phyloP scores from a whole-genome alignment of 1,139 yeast genomes.

The Geotrichum reessii region DNA sequence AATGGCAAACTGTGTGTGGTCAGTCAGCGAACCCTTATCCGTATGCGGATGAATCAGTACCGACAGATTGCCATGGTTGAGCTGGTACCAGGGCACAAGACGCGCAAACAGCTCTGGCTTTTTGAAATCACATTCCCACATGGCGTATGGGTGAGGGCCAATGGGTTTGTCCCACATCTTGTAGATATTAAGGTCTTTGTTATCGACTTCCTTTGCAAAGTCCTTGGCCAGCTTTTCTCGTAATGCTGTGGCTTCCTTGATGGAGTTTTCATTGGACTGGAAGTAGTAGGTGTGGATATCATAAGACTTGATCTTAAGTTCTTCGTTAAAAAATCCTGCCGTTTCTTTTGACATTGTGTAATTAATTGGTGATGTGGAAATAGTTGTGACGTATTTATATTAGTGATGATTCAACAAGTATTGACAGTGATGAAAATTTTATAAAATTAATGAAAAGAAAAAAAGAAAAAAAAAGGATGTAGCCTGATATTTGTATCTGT shows the following conservation, averaged over 20 bases:
- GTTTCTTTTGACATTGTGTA: conserved; percentile 11
- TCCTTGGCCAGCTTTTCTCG: conserved; percentile 42
- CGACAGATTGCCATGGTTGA: conserved; percentile 48
- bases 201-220: conserved; percentile 44
- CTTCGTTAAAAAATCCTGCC: conserved; percentile 8
- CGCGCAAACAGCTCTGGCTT: conserved; percentile 35
- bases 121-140: conserved; percentile 40
- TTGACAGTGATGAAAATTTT: no score
- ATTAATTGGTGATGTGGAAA: neutral
- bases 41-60: conserved; percentile 53
- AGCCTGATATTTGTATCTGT: no score
- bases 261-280: conserved; percentile 38
- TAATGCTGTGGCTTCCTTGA: conserved; percentile 39
- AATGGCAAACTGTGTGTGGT: conserved; percentile 49
- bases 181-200: conserved; percentile 43
- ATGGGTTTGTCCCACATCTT: conserved; percentile 48
- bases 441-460: no score
- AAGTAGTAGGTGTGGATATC: conserved; percentile 56
- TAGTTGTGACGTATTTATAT: no score
- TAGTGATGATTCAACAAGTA: no score
- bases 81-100: conserved; percentile 41
- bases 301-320: conserved; percentile 29
- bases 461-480: no score
- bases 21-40: conserved; percentile 37
- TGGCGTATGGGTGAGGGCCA: conserved; percentile 53